Evolutionary conservation across 805 yeast genomes (phyloP).

Genomic region (Candida adriatica): DNA sequence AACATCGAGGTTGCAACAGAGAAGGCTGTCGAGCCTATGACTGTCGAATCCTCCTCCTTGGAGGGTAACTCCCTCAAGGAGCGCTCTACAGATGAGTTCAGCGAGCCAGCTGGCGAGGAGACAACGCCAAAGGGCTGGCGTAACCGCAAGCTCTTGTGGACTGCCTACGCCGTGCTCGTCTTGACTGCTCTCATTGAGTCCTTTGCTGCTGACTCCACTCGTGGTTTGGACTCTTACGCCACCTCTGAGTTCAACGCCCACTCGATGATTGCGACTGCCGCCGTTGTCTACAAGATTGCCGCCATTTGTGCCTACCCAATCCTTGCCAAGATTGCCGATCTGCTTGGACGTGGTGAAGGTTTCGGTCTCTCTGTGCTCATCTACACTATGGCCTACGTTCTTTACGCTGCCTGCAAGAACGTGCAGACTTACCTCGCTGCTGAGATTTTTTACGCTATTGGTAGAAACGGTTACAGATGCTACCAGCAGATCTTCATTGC

Average conservation of each 20-base stretch:
- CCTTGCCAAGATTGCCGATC: slow-evolving; percentile 32
- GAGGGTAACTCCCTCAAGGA: not conserved
- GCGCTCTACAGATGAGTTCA: not conserved
- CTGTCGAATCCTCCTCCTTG: not conserved
- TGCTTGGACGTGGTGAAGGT: slow-evolving; percentile 33
- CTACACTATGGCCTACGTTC: slow-evolving; percentile 27
- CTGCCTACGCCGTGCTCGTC: slow-evolving; percentile 22
- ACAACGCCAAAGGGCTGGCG: slow-evolving; percentile 9
- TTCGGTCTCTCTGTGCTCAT: slow-evolving; percentile 27
- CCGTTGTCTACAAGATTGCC: slow-evolving; percentile 31
- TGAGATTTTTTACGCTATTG: slow-evolving; percentile 31
- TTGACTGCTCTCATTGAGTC: slow-evolving; percentile 25
- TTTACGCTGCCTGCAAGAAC: slow-evolving; percentile 29
- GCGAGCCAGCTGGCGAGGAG: not conserved
- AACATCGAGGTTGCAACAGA: no score
- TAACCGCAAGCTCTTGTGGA: slow-evolving; percentile 15
- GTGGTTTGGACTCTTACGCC: slow-evolving; percentile 24
- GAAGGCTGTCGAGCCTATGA: not conserved
- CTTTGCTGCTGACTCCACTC: slow-evolving; percentile 24
- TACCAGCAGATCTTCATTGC: slow-evolving; percentile 31
- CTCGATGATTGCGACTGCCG: slow-evolving; percentile 31
- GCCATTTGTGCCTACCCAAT: slow-evolving; percentile 32
- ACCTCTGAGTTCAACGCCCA: slow-evolving; percentile 32
- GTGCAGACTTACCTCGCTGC: slow-evolving; percentile 28
- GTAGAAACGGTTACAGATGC: slow-evolving; percentile 30